Percentiles rank a stretch among this genome's conserved stretches.
These are phyloP conservation scores for Lobosporangium transversale DNA, from an alignment of 192 early-diverging fungal genomes.

Conservation along the genomic window DNA sequence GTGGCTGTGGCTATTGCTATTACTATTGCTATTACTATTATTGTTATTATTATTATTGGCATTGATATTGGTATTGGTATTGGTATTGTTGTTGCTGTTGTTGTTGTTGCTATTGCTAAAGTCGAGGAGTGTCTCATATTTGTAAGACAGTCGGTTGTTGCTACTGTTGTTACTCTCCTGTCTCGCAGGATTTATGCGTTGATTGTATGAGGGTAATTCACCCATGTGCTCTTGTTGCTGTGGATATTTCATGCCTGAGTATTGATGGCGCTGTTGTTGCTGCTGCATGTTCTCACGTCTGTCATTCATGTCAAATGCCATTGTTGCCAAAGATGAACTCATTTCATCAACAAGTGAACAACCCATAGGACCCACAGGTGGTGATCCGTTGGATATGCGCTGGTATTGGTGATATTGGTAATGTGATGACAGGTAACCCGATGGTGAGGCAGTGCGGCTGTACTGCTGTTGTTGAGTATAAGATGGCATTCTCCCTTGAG, in stretches of 20 bases:
- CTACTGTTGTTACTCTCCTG: no score
- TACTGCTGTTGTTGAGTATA: not conserved
- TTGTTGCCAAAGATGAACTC: not conserved
- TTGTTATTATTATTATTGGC: not conserved
- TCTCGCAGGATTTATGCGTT: not conserved
- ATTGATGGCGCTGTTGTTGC: not conserved
- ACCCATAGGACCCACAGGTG: constrained; percentile 4
- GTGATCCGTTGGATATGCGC: constrained; percentile 11
- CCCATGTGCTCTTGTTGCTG: no score
- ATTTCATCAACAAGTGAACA: no score
- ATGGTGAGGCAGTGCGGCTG: not conserved
- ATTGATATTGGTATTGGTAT: no score
- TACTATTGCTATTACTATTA: not conserved
- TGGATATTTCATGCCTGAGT: no score
- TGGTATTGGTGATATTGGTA: constrained; percentile 10
- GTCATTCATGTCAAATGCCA: constrained; percentile 5
- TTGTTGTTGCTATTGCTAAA: constrained; percentile 11
- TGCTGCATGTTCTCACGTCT: not conserved
- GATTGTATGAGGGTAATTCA: no score
- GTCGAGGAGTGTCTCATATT: not conserved
- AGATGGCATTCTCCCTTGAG: constrained; percentile 17
- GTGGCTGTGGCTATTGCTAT: constrained; percentile 1
- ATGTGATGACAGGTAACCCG: not conserved
- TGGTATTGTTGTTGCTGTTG: constrained; percentile 3
- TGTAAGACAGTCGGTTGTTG: no score